phyloP scores from a whole-genome alignment of 2,329 filamentous ascomycete species.

The Fusarium siculi region DNA sequence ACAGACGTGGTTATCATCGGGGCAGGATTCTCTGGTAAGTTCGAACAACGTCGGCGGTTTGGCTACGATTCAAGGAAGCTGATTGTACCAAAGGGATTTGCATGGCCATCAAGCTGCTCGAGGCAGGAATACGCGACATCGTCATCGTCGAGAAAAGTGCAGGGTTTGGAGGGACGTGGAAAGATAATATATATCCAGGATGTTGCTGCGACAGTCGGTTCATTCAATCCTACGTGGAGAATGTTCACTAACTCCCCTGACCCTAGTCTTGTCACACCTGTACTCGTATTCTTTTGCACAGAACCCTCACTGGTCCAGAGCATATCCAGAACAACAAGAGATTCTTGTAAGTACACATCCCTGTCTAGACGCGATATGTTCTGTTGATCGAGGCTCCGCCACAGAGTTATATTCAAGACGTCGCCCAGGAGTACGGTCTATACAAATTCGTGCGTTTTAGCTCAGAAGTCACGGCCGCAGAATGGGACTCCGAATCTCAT shows the following conservation, averaged over 20 bases:
- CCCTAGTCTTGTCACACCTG: neutral
- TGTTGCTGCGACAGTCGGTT: neutral
- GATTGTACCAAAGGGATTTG: rapidly evolving
- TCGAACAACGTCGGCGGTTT: rapidly evolving
- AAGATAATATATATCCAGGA: neutral
- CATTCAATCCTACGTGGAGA: rapidly evolving
- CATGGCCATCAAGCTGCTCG: neutral
- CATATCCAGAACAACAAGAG: neutral
- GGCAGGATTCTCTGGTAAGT: neutral
- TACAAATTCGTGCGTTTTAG: neutral
- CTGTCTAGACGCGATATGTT: rapidly evolving
- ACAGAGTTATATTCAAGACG: neutral
- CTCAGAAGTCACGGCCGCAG: neutral
- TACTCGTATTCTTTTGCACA: neutral
- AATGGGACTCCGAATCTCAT: neutral
- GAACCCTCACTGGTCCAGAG: neutral
- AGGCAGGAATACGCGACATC: neutral
- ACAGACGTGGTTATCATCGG: neutral
- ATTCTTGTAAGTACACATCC: neutral
- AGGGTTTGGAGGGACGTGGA: neutral
- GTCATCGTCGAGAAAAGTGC: neutral
- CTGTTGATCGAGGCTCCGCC: rapidly evolving
- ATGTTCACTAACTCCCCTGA: rapidly evolving
- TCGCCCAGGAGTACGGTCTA: neutral
- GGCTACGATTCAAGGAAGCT: rapidly evolving